Base-by-base conservation (phyloP, 129 eudicot genomes). In the Glebionis coronaria region DNA sequence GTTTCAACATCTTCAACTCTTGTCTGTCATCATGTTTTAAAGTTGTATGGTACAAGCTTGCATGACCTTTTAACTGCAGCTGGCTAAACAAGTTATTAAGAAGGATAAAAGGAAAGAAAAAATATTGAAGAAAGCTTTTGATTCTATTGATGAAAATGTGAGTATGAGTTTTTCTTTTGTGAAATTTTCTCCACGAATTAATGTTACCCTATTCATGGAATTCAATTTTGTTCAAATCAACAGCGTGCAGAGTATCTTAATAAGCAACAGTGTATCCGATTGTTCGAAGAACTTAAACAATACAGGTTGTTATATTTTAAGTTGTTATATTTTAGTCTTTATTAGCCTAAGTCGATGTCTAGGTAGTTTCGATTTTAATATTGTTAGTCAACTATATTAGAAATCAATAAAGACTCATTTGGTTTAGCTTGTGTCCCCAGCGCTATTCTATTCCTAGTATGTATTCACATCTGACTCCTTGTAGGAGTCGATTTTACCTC, bases 291-390 rank as follows among this genome's bases (percentile, higher is more conserved):
- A 79, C 82, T 94, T 40, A 83, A 87, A 70, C 89, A 1, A 25
- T 94, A 94, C 95, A 89, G 97, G 97, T 90, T 66, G 61, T 27
- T n/a, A n/a, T n/a, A n/a, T n/a, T n/a, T n/a, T n/a, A n/a, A n/a
- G n/a, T n/a, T n/a, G n/a, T n/a, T n/a, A n/a, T n/a, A n/a, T n/a
- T n/a, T n/a, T n/a, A n/a, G n/a, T n/a, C n/a, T n/a, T n/a, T n/a
- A n/a, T n/a, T n/a, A n/a, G n/a, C n/a, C n/a, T n/a, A n/a, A n/a
- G n/a, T n/a, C n/a, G n/a, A n/a, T n/a, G n/a, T n/a, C n/a, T n/a
- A n/a, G n/a, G n/a, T n/a, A n/a, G n/a, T n/a, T n/a, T n/a, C n/a
- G n/a, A n/a, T n/a, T n/a, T n/a, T n/a, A n/a, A n/a, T n/a, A n/a
- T n/a, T n/a, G n/a, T n/a, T n/a, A n/a, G n/a, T n/a, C n/a, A n/a